Evolutionary conservation across 305 asterid species (phyloP), one percentile per base, ranked within the genome.

Genomic region (Solanum aculeatissimum): DNA sequence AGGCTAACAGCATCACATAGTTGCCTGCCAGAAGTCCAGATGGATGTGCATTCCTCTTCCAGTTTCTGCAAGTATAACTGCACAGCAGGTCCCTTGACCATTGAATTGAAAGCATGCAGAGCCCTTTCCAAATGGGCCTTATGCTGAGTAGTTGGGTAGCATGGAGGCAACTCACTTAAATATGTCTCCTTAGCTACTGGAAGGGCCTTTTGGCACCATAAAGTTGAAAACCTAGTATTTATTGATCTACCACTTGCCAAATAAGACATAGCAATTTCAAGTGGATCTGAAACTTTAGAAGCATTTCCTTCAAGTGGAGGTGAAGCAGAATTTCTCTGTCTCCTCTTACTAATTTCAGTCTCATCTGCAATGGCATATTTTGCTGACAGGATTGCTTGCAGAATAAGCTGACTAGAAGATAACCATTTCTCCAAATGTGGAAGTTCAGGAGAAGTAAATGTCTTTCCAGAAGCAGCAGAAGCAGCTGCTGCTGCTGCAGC

Each of bases 401-500:
- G 93, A 88, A 97, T 93, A 82, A 83, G 87, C 86, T 85, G 95
- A 86, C 93, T 91, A 57, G 96, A 92, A 75, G 97, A 89, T 65
- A 91, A 87, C 99, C 99, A 97, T 81, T 86, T 88, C 81, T 91
- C 97, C 23, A 94, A 84, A 86, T 91, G 92, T 7, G 99, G 99
- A 79, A 97, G 98, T 42, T 92, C 98, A 81, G 95, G 98, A 87
- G 92, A 81, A 81, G 83, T 85, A 83, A 85, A 55, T 25, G 87
- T 83, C 89, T 92, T 95, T 43, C 91, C 92, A 85, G 97, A 92
- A 86, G 95, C 90, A 84, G 93, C 91, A 42, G 97, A 90, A 80
- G 98, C 96, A 21, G 99, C 98, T 3, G 98, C 98, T 0, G 99
- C 98, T 0, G 98, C 97, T 0, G 99, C 98, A 13, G 97, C 98